Evolutionary conservation across 495 filamentous ascomycete species (phyloP), one percentile per base, ranked within the genome.

Genomic region (Monascus purpureus): DNA sequence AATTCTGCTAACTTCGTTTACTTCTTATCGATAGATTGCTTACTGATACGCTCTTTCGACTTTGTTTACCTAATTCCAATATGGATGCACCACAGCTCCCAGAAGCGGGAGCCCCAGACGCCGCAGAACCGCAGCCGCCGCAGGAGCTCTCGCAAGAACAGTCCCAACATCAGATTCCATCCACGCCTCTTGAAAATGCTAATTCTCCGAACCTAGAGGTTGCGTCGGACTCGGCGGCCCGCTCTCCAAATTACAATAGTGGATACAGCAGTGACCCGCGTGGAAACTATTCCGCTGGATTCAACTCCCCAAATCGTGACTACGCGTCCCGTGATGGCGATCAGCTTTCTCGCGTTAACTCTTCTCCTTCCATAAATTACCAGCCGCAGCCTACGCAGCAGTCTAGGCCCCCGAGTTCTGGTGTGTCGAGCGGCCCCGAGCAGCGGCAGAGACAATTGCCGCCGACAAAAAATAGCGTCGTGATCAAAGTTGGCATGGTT

Each of bases 401-500:
- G n/a, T 65, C 67, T 5, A 50, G 68, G 37, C 68, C 68, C 6
- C 68, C 68, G 6, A 53, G 63, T 11, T 70, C 68, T 18, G 64
- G 63, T 5, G 37, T 67, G 16, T 71, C 67, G 7, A 61, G 55
- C 36, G 57, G 57, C 14, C 46, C 56, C 7, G 66, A 66, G 13
- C 53, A n/a, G 26, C 26, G n/a, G 26, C 5, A 41, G 57, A 34
- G 52, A 62, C 26, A 50, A 46, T 13, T 39, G 58, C 30, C 62
- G 39, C 43, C 53, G 29, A 61, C 59, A 16, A 82, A 82, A 50
- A 83, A 82, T 47, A 87, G 83, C 39, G 92, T 97, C 8, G 90
- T 97, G 24, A 95, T 97, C 61, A 97, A 97, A 56, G 90, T 97
- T 28, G 90, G 90, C 37, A 97, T 97, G 92, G 90, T 97, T 17